Percentiles rank a stretch among this genome's conserved stretches.
Conservation (phyloP, 768 basidiomycete species). For the Collybia nuda region DNA sequence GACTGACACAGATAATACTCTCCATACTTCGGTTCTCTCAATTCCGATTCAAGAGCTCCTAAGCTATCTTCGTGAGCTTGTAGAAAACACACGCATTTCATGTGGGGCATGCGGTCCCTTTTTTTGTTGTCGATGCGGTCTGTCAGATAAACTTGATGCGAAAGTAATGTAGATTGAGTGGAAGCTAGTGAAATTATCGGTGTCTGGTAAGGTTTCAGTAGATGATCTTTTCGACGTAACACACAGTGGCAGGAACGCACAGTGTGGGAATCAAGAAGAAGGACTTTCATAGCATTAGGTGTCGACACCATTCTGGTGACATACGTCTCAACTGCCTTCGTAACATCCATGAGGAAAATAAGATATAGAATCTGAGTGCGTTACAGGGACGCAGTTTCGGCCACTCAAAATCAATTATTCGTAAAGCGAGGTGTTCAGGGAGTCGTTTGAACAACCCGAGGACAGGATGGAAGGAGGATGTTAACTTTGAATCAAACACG, state of each 20-base stretch:
- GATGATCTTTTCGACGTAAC: not conserved
- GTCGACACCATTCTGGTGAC: slow-evolving; percentile 84
- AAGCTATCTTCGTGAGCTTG: slow-evolving; percentile 82
- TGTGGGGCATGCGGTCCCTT: slow-evolving; percentile 90
- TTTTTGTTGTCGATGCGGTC: slow-evolving; percentile 95
- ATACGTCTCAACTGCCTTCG: slow-evolving; percentile 95
- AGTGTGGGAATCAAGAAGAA: slow-evolving; percentile 92
- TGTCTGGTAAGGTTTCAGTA: slow-evolving; percentile 49
- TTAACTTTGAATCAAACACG: no score
- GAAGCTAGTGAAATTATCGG: slow-evolving; percentile 94
- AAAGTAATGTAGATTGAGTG: slow-evolving; percentile 89
- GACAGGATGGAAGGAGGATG: not conserved
- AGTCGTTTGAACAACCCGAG: not conserved
- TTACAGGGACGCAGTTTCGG: not conserved
- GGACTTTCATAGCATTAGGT: slow-evolving; percentile 91
- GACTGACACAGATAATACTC: slow-evolving; percentile 99
- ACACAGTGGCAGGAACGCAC: slow-evolving; percentile 41
- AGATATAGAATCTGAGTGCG: not conserved
- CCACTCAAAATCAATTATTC: not conserved
- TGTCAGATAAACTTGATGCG: slow-evolving; percentile 97
- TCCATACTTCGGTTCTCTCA: slow-evolving; percentile 90
- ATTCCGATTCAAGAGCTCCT: slow-evolving; percentile 78
- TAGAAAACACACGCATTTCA: slow-evolving; percentile 96
- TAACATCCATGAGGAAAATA: slow-evolving; percentile 73
- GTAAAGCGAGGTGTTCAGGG: not conserved